A percentile compares a stretch with the other conserved stretches of the same genome.
Evolutionary conservation across 148 eudicot genomes (phyloP).

Genomic region (Camellia japonica): DNA sequence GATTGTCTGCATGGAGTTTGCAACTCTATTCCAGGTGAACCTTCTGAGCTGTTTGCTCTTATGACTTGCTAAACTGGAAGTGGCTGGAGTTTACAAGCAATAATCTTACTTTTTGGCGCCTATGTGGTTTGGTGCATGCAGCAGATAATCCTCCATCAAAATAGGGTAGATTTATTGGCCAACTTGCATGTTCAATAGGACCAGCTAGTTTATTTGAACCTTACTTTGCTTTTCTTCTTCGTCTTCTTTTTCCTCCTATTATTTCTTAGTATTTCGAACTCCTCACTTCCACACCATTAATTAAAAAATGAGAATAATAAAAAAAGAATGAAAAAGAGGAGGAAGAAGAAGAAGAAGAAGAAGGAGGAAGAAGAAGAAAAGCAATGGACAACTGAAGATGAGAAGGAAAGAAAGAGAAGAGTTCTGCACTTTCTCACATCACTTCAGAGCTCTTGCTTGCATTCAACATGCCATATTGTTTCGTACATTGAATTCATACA

Average conservation of each 20-base stretch:
- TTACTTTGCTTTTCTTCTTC: background rate
- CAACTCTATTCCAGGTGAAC: constrained; percentile 86
- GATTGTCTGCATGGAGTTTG: constrained; percentile 67
- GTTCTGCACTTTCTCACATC: background rate
- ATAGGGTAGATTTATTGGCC: background rate
- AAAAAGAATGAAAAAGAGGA: background rate
- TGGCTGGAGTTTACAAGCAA: background rate
- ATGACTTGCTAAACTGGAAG: background rate
- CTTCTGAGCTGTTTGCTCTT: constrained; percentile 10
- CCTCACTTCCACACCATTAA: background rate
- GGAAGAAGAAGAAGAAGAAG: background rate
- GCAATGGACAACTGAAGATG: background rate
- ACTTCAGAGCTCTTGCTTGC: background rate
- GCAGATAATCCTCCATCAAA: background rate
- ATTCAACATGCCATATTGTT: background rate
- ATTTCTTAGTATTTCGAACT: background rate
- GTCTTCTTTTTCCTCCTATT: too few relatives aligned
- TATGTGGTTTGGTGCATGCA: background rate
- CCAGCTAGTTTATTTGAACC: background rate
- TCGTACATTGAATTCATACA: background rate
- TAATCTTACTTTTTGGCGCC: background rate
- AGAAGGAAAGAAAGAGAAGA: background rate
- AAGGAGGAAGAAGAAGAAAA: background rate
- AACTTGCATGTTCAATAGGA: background rate
- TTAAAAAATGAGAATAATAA: background rate